Percentiles rank a stretch among this genome's conserved stretches.
phyloP scores from a whole-genome alignment of 306 rosid species.

The Castanea mollissima region DNA sequence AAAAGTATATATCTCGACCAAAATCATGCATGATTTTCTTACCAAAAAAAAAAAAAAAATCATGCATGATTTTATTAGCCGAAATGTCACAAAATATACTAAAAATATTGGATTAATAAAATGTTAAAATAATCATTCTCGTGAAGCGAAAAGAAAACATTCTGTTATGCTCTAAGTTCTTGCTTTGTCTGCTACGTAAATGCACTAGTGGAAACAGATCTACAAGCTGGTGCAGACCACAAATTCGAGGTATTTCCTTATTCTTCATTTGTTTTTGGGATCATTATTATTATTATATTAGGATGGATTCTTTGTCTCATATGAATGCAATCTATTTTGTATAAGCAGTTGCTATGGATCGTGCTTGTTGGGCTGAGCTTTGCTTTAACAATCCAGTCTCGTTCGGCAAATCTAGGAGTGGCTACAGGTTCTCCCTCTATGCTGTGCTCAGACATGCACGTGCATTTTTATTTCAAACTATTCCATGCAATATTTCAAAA shows the following conservation, averaged over 20 bases:
- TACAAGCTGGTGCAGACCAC: constrained; percentile 23
- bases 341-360: constrained; percentile 17
- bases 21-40: too few species aligned
- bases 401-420: constrained; percentile 21
- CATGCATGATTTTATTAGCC: too few species aligned
- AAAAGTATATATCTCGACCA: too few species aligned
- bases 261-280: background rate
- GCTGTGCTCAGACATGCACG: too few species aligned
- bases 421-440: constrained; percentile 2
- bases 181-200: background rate
- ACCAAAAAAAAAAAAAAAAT: too few species aligned
- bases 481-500: background rate
- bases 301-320: too few species aligned
- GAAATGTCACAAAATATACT: too few species aligned
- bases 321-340: background rate
- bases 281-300: too few species aligned
- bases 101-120: too few species aligned
- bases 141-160: background rate
- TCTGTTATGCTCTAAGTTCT: background rate
- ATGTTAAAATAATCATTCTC: too few species aligned
- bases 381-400: constrained; percentile 19
- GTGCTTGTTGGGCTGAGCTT: constrained; percentile 17
- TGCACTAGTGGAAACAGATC: constrained; percentile 16
- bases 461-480: background rate
- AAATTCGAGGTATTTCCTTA: constrained; percentile 9